Evolutionary conservation across 345 rosid genomes (phyloP), one percentile per base, ranked within the genome.

Genomic region (Nasturtium officinale): DNA sequence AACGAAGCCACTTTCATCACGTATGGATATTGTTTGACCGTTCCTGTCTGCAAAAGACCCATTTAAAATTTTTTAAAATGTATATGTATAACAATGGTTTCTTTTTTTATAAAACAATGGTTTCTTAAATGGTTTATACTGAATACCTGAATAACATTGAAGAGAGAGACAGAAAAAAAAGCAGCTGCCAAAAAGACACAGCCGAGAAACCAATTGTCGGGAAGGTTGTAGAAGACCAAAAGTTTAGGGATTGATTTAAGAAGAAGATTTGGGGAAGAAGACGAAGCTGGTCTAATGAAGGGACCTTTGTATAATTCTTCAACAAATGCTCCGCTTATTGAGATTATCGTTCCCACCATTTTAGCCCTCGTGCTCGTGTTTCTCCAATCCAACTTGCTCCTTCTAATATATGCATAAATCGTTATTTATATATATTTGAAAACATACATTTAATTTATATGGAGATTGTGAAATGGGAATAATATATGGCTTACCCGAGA

Each of bases 101-200:
- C n/a, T n/a, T n/a, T n/a, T n/a, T n/a, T n/a, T n/a, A n/a, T n/a
- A n/a, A n/a, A n/a, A n/a, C n/a, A n/a, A n/a, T n/a, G n/a, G n/a
- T n/a, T n/a, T n/a, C n/a, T n/a, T n/a, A n/a, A n/a, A 56, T 37
- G 6, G 20, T 61, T 47, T 35, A n/a, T 16, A 50, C 12, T 51
- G n/a, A 55, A 47, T 72, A 87, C 96, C 92, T 90, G 95, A 54
- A 92, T 73, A 58, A 82, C 74, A 78, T 86, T 90, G 87, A 89
- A 88, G 15, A 87, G 11, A 4, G 89, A 83, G 69, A 86, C 76
- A 43, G 83, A 88, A 13, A 90, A 61, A 62, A 82, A 71, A 38
- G 96, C 87, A 57, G 87, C 85, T 6, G 91, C 92, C 13, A 92
- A 85, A 74, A 90, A 76, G n/a, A 83, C 9, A 51, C 90, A 82